A percentile compares a stretch with the other conserved stretches of the same genome.
Evolutionary conservation across 805 yeast genomes (phyloP).

Genomic region (Myxozyma neotropica): DNA sequence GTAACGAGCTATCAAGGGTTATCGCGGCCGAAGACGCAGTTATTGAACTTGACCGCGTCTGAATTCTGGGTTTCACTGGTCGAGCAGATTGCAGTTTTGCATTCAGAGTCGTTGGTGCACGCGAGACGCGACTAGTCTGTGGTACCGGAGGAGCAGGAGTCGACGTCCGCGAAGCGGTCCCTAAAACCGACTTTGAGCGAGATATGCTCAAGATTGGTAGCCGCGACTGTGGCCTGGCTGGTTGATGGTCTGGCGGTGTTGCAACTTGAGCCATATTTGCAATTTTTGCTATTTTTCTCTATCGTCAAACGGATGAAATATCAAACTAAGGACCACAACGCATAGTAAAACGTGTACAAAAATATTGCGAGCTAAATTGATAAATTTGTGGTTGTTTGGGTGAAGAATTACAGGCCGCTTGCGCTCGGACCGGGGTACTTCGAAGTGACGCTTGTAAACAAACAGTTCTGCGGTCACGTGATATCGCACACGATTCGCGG

Average conservation of each 20-base stretch:
- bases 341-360: no score
- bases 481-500: constrained; percentile 15
- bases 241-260: constrained; percentile 14
- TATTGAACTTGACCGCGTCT: constrained; percentile 9
- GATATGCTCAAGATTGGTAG: constrained; percentile 12
- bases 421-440: background rate
- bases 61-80: background rate
- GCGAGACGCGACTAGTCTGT: background rate
- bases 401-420: no score
- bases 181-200: constrained; percentile 10
- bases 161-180: background rate
- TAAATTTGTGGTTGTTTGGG: no score
- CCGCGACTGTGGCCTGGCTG: constrained; percentile 16
- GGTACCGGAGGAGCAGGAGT: background rate
- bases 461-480: constrained; percentile 14
- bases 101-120: constrained; percentile 17
- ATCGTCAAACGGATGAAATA: no score
- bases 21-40: background rate
- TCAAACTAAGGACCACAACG: no score
- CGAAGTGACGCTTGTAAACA: constrained; percentile 2
- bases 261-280: constrained; percentile 8
- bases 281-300: no score
- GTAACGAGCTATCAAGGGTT: constrained; percentile 4
- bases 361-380: no score
- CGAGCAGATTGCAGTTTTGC: constrained; percentile 14